A percentile compares a stretch with the other conserved stretches of the same genome.
These are phyloP conservation scores for Abrus pulchellus DNA, from an alignment of 306 rosid genomes.

Conservation along the genomic window DNA sequence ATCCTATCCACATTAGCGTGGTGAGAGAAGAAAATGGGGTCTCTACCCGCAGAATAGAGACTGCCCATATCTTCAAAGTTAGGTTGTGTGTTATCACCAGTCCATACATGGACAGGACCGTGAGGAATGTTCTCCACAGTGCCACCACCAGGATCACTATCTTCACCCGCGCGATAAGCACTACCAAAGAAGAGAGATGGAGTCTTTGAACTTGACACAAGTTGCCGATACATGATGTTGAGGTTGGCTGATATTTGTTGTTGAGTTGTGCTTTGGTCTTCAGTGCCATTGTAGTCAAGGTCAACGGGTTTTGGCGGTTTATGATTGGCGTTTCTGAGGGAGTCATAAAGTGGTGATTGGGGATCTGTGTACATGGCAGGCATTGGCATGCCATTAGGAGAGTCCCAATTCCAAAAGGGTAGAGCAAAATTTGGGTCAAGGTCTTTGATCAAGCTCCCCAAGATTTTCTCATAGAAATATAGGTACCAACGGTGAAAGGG, in stretches of 20 bases:
- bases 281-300: slow-evolving; percentile 49
- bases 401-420: slow-evolving; percentile 88
- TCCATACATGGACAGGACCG: slow-evolving; percentile 68
- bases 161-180: slow-evolving; percentile 68
- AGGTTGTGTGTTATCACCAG: slow-evolving; percentile 62
- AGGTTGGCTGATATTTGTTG: slow-evolving; percentile 54
- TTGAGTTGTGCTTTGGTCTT: neutral
- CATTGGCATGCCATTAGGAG: slow-evolving; percentile 69
- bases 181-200: slow-evolving; percentile 65
- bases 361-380: slow-evolving; percentile 59
- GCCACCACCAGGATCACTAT: slow-evolving; percentile 66
- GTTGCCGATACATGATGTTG: slow-evolving; percentile 71
- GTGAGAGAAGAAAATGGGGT: slow-evolving; percentile 76
- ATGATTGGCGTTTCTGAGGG: slow-evolving; percentile 55
- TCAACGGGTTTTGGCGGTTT: slow-evolving; percentile 68
- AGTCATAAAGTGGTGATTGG: slow-evolving; percentile 67
- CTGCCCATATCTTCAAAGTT: slow-evolving; percentile 78
- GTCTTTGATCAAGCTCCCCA: slow-evolving; percentile 65
- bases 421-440: slow-evolving; percentile 69
- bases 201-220: slow-evolving; percentile 67
- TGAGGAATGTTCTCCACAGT: slow-evolving; percentile 71
- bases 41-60: slow-evolving; percentile 78
- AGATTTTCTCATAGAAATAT: slow-evolving; percentile 77
- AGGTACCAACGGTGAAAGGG: slow-evolving; percentile 86
- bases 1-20: slow-evolving; percentile 80